Evolutionary conservation across 169 alveolate genomes (phyloP).

Genomic region (Babesia sp.): DNA sequence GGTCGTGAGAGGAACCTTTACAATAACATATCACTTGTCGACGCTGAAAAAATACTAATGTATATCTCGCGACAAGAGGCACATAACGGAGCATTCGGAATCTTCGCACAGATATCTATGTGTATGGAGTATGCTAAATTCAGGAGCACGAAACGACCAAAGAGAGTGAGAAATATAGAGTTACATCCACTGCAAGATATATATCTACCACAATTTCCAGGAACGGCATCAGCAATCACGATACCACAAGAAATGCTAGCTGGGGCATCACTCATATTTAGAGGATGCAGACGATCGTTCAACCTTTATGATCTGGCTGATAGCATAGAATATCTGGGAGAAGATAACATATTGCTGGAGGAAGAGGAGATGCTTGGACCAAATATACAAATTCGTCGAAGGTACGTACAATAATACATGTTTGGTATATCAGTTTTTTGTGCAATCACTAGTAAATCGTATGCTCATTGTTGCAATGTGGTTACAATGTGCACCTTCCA

Average conservation of each 20-base stretch:
- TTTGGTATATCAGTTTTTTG: neutral
- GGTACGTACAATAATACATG: neutral
- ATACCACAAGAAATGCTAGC: slow-evolving; percentile 51
- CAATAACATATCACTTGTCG: slow-evolving; percentile 52
- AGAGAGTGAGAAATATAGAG: slow-evolving; percentile 29
- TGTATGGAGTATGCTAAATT: slow-evolving; percentile 27
- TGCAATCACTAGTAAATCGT: too few species aligned
- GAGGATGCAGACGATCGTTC: slow-evolving; percentile 26
- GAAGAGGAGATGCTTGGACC: slow-evolving; percentile 39
- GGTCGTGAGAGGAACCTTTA: slow-evolving; percentile 39
- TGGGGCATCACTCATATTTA: slow-evolving; percentile 35
- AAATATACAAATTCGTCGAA: slow-evolving; percentile 13
- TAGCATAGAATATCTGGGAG: slow-evolving; percentile 52
- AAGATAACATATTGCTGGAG: slow-evolving; percentile 41
- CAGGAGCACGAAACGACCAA: slow-evolving; percentile 12
- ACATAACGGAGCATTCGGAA: slow-evolving; percentile 43
- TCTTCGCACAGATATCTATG: slow-evolving; percentile 59
- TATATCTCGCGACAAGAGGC: slow-evolving; percentile 42
- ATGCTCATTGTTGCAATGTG: too few species aligned
- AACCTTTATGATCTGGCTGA: slow-evolving; percentile 63
- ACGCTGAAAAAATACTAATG: slow-evolving; percentile 27
- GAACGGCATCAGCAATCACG: neutral
- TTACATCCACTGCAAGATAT: slow-evolving; percentile 30
- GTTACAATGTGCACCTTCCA: too few species aligned
- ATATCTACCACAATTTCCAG: slow-evolving; percentile 15